Percentiles rank a stretch among this genome's conserved stretches.
Evolutionary conservation across 306 rosid species (phyloP).

Genomic region (Cyclanthera cordifolia): DNA sequence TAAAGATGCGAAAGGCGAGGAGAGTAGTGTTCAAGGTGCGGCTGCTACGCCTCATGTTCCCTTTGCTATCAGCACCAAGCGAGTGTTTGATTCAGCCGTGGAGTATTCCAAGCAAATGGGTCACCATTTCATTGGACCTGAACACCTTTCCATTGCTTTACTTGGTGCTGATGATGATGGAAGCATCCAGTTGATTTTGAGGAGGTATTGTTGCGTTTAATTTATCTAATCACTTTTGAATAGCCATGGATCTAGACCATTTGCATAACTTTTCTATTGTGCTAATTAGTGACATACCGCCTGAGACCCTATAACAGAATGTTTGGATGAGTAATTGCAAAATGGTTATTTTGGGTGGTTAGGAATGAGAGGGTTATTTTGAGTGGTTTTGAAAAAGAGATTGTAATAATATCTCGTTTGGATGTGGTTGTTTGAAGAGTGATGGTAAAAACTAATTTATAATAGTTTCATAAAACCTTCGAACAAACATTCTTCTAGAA

Average conservation of each 20-base stretch:
- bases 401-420: no score
- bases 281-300: no score
- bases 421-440: no score
- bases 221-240: not conserved
- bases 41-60: slow-evolving; percentile 24
- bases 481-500: no score
- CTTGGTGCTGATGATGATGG: slow-evolving; percentile 55
- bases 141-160: slow-evolving; percentile 59
- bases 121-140: slow-evolving; percentile 68
- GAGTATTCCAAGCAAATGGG: slow-evolving; percentile 54
- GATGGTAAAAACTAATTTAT: no score
- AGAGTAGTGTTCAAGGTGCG: not conserved
- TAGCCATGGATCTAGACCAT: not conserved
- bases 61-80: slow-evolving; percentile 53
- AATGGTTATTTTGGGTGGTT: no score
- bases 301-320: no score
- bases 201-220: slow-evolving; percentile 31
- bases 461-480: no score
- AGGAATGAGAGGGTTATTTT: no score
- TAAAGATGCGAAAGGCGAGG: not conserved
- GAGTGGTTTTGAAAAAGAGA: no score
- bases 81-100: slow-evolving; percentile 63
- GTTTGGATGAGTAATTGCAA: no score
- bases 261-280: not conserved
- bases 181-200: slow-evolving; percentile 45